Percentiles rank a stretch among this genome's conserved stretches.
Conservation (phyloP, 176 grass and related monocot genomes). For the Oryza brachyantha region DNA sequence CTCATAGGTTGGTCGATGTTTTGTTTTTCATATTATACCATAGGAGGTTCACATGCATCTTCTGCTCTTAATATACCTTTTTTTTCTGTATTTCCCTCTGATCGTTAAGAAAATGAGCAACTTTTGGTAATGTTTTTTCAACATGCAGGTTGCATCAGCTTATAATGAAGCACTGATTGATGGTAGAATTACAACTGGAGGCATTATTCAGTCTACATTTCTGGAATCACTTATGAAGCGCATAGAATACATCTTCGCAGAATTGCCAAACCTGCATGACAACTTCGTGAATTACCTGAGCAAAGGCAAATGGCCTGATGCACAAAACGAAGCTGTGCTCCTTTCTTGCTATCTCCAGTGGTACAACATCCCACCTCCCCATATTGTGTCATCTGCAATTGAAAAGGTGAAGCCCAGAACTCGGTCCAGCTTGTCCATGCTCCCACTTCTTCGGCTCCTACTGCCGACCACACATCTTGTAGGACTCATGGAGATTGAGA, state of each 20-base stretch:
- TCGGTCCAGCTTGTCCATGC: constrained; percentile 33
- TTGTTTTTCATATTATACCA: not conserved
- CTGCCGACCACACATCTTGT: constrained; percentile 59
- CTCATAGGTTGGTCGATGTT: too few species aligned
- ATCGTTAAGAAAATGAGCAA: not conserved
- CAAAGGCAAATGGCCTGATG: constrained; percentile 56
- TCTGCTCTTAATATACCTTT: not conserved
- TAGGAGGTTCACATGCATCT: not conserved
- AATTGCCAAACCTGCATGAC: constrained; percentile 37
- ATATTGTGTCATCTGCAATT: constrained; percentile 52
- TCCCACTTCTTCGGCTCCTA: constrained; percentile 69
- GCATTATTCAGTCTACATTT: constrained; percentile 71
- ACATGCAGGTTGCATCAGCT: constrained; percentile 64
- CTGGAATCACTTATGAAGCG: constrained; percentile 78
- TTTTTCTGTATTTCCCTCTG: not conserved
- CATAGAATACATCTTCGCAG: constrained; percentile 53
- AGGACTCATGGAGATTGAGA: constrained; percentile 76
- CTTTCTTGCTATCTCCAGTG: constrained; percentile 92
- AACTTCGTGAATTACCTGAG: constrained; percentile 59
- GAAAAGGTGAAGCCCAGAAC: constrained; percentile 43
- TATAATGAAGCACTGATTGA: constrained; percentile 76
- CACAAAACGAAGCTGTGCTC: constrained; percentile 45
- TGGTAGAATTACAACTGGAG: constrained; percentile 62
- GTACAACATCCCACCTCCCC: constrained; percentile 75
- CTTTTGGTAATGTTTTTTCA: constrained; percentile 12